Evolutionary conservation across 768 basidiomycete species (phyloP), one percentile per base, ranked within the genome.

Genomic region (Chlorophyllum brunneum): DNA sequence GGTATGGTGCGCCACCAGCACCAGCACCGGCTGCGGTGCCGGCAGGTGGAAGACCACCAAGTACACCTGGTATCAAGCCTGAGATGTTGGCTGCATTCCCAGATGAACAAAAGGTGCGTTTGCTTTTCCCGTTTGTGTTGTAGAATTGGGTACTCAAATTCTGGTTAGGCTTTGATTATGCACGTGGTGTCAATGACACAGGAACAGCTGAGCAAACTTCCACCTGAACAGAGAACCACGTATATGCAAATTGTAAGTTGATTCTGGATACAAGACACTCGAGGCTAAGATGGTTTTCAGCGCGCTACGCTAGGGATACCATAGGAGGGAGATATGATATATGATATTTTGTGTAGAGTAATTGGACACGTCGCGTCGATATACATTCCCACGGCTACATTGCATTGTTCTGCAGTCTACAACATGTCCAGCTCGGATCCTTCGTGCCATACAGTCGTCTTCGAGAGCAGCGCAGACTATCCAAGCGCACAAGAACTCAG

Each of bases 401-500:
- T 49, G 22, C 44, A 23, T 26, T 41, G n/a, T n/a, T n/a, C n/a
- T n/a, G n/a, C 16, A 30, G 24, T 30, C 48, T 49, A 54, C 53
- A 37, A 58, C 41, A 72, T 73, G 70, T 68, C 75, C 42, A 67
- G 75, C 37, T 67, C 77, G 58, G 88, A 90, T 59, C 66, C 80
- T 48, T 70, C 81, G 62, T 92, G 88, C 64, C 88, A 91, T 65
- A 92, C 90, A 7, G 71, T 92, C 56, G 79, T 92, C 41, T 82
- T 80, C 34, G 89, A 92, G 62, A 84, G 85, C 59, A 76, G 70
- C 43, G 74, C 79, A 31, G 91, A 92, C 67, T 77, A 81, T 16
- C 91, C 88, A 5, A 83, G 88, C n/a, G 80, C 81, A 1, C 79
- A 86, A 57, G 94, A 98, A 59, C 79, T 97, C 42, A 80, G 91